Percentiles rank a stretch among this genome's conserved stretches.
These are phyloP conservation scores for Russula brevipes DNA, from an alignment of 768 basidiomycete genomes.

Conservation along the genomic window DNA sequence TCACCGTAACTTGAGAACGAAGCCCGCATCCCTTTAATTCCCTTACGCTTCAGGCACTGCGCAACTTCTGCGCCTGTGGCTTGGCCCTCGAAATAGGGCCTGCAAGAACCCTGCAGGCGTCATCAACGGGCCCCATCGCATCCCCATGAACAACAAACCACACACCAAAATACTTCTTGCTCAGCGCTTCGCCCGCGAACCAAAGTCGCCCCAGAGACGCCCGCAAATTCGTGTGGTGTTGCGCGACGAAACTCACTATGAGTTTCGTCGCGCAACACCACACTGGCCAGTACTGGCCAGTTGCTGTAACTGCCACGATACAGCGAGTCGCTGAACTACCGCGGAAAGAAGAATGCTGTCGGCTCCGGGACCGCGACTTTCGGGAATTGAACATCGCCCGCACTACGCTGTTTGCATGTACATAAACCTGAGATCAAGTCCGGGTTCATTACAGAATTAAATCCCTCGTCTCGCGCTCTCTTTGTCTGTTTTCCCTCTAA, in stretches of 20 bases:
- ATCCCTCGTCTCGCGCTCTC: no score
- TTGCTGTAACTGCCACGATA: conserved; percentile 61
- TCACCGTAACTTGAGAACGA: conserved; percentile 17
- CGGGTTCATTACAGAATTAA: no score
- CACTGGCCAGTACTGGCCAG: no score
- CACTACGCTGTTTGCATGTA: conserved; percentile 34
- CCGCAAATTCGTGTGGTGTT: conserved; percentile 51
- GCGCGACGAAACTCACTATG: conserved; percentile 44
- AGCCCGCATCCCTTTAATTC: conserved; percentile 6
- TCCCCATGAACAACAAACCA: background rate
- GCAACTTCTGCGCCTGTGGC: conserved; percentile 25
- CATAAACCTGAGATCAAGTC: no score
- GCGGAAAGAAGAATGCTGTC: conserved; percentile 45
- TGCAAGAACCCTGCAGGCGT: conserved; percentile 27
- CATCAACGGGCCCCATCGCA: background rate
- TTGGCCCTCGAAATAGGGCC: conserved; percentile 33
- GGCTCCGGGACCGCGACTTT: conserved; percentile 48
- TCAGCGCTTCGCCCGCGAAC: conserved; percentile 60
- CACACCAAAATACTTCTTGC: conserved; percentile 51
- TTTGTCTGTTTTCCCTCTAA: no score
- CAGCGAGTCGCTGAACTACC: conserved; percentile 48
- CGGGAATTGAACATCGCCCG: conserved; percentile 53
- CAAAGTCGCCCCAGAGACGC: conserved; percentile 48
- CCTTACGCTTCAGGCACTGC: conserved; percentile 27
- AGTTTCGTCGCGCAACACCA: no score